These are phyloP conservation scores for Cnidoscolus chayamansa DNA, from an alignment of 441 rosid species.

Conservation along the genomic window DNA sequence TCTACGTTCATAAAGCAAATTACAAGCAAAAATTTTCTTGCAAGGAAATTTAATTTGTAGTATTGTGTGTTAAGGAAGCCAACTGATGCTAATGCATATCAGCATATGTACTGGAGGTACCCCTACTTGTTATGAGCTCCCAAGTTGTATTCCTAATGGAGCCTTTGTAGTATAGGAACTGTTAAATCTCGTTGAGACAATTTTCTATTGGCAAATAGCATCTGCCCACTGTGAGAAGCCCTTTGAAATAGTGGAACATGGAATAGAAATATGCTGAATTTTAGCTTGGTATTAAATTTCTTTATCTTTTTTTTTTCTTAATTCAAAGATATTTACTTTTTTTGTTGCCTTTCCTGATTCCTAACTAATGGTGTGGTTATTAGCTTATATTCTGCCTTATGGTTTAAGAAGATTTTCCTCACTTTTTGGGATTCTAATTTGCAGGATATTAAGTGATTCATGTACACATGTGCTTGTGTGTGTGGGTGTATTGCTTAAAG, in stretches of 20 bases:
- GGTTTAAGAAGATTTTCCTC: not conserved
- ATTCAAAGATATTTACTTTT: not conserved
- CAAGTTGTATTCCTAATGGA: not conserved
- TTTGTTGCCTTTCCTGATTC: not conserved
- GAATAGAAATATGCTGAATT: not conserved
- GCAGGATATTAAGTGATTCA: not conserved
- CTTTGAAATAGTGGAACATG: not conserved
- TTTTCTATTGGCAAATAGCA: not conserved
- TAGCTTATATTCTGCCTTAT: not conserved
- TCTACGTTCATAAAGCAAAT: not conserved
- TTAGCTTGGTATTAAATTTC: not conserved
- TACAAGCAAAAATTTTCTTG: not conserved
- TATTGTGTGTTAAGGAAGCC: not conserved
- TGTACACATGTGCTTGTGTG: too few species aligned
- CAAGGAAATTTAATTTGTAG: not conserved
- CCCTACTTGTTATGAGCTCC: constrained; percentile 5
- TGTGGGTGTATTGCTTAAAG: not conserved
- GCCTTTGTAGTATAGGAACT: not conserved
- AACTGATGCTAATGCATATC: not conserved
- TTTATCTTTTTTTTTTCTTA: not conserved
- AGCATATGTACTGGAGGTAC: not conserved
- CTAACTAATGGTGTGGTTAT: not conserved
- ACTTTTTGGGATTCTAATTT: not conserved
- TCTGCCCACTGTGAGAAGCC: not conserved
- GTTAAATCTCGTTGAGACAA: not conserved